Percentiles rank a stretch among this genome's conserved stretches.
phyloP scores from a whole-genome alignment of 305 asterid species.

The Rubia occidens region DNA sequence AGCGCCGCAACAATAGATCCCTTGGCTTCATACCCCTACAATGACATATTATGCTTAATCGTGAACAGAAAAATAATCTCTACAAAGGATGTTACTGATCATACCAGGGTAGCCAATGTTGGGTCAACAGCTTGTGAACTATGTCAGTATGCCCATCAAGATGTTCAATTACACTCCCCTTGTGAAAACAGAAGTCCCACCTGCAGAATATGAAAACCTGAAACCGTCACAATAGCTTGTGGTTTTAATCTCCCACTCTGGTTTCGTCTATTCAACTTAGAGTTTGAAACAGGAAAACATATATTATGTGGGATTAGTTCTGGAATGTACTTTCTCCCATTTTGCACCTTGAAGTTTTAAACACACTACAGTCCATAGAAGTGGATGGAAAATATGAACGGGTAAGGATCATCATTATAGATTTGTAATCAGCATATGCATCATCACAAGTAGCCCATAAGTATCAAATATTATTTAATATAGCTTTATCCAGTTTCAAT shows the following conservation, averaged over 20 bases:
- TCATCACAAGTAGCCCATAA: no score
- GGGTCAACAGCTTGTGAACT: conserved; percentile 69
- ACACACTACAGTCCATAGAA: neutral
- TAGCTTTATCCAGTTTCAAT: neutral
- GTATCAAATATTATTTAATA: neutral
- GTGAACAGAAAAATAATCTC: conserved; percentile 8
- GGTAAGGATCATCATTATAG: neutral
- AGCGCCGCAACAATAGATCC: conserved; percentile 85
- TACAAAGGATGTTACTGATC: conserved; percentile 25
- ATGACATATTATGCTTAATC: conserved; percentile 16
- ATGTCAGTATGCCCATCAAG: conserved; percentile 96
- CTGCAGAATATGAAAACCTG: conserved; percentile 31
- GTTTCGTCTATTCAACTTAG: neutral
- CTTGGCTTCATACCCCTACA: conserved; percentile 89
- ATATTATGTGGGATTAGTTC: neutral
- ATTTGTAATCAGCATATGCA: neutral
- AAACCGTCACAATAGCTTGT: neutral
- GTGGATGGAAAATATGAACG: neutral
- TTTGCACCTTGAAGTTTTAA: neutral
- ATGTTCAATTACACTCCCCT: conserved; percentile 89
- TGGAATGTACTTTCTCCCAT: neutral
- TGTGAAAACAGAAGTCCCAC: conserved; percentile 91
- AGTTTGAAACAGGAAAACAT: neutral
- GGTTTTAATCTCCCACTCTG: neutral
- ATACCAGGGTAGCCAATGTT: conserved; percentile 90